Evolutionary conservation across 371 early-diverging fungal species (phyloP).

Genomic region (Mucor saturninus): DNA sequence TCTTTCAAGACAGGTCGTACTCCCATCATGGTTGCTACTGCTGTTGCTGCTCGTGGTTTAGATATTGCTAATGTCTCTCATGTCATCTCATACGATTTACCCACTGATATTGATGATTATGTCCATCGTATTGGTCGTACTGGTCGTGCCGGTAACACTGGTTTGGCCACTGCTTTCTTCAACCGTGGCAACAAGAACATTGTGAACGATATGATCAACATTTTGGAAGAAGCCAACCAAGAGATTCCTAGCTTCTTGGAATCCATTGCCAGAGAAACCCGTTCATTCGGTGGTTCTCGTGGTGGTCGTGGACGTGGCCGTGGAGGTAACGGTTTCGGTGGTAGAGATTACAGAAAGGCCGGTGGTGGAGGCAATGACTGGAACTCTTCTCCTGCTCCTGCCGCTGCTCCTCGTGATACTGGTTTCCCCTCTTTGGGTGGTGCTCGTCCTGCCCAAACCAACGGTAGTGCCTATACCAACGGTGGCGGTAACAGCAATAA

Average conservation of each 20-base stretch:
- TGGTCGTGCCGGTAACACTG: conserved; percentile 90
- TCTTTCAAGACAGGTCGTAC: conserved; percentile 91
- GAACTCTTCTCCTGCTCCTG: conserved; percentile 9
- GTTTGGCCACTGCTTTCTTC: conserved; percentile 97
- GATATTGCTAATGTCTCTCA: conserved; percentile 92
- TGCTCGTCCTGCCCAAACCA: conserved; percentile 12
- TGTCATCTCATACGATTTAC: conserved; percentile 95
- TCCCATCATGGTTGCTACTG: conserved; percentile 98
- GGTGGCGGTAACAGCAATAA: conserved; percentile 9
- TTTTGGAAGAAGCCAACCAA: conserved; percentile 70
- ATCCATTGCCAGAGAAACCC: conserved; percentile 46
- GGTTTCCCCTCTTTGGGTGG: conserved; percentile 32
- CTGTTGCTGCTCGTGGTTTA: conserved; percentile 99
- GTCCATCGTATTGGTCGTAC: no score
- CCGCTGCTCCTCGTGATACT: conserved; percentile 21
- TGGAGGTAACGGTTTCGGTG: conserved; percentile 59
- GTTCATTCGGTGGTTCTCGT: conserved; percentile 69
- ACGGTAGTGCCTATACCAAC: conserved; percentile 15
- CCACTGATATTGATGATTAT: conserved; percentile 61
- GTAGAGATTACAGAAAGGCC: conserved; percentile 51
- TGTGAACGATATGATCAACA: conserved; percentile 84
- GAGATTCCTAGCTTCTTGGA: conserved; percentile 73
- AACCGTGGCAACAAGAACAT: conserved; percentile 92
- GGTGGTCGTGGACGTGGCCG: conserved; percentile 70
- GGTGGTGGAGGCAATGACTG: conserved; percentile 18